Evolutionary conservation across 2,329 filamentous ascomycete genomes (phyloP).

Genomic region (Aspergillus pseudonomiae): DNA sequence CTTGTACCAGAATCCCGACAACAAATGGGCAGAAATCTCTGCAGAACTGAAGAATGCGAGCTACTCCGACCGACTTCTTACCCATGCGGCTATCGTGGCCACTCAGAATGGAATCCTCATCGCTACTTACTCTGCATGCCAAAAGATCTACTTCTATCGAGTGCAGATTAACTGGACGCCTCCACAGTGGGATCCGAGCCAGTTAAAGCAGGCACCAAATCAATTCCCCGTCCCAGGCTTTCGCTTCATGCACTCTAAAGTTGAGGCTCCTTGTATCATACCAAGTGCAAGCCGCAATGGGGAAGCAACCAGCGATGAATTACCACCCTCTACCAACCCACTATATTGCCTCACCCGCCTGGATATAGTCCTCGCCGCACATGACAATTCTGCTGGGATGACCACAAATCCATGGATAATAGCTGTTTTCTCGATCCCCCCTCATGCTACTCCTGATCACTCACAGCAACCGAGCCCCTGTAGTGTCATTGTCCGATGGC

Average conservation of each 20-base stretch:
- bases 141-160: conserved; percentile 73
- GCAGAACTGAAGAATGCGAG: conserved; percentile 75
- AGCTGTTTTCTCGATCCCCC: conserved; percentile 69
- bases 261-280: conserved; percentile 38
- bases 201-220: conserved; percentile 31
- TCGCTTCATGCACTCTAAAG: conserved; percentile 41
- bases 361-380: conserved; percentile 69
- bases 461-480: conserved; percentile 66
- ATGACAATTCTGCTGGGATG: conserved; percentile 60
- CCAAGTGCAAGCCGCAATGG: conserved; percentile 28
- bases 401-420: conserved; percentile 66
- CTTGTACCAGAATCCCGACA: conserved; percentile 75
- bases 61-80: conserved; percentile 73
- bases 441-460: conserved; percentile 52
- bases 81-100: conserved; percentile 74
- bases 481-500: conserved; percentile 82
- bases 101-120: conserved; percentile 63
- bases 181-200: conserved; percentile 56
- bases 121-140: conserved; percentile 56
- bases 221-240: conserved; percentile 41
- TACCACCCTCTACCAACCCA: conserved; percentile 31
- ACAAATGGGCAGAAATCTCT: conserved; percentile 70
- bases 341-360: conserved; percentile 71
- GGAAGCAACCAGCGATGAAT: conserved; percentile 28
- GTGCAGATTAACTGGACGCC: conserved; percentile 75